Evolutionary conservation across 2,329 filamentous ascomycete genomes (phyloP).

Genomic region (Waltergamsia citrina): DNA sequence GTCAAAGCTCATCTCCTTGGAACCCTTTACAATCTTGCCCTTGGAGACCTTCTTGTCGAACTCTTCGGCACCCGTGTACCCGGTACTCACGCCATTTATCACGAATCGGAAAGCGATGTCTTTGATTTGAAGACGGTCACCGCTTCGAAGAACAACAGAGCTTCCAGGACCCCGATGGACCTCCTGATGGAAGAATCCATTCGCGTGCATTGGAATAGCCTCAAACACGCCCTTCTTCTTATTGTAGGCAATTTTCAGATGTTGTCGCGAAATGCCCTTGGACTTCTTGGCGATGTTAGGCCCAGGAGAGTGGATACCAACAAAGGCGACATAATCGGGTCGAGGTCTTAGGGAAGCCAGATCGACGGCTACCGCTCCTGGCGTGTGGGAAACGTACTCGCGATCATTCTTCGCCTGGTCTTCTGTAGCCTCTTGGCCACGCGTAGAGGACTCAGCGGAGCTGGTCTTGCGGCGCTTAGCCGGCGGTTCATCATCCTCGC

Average conservation of each 20-base stretch:
- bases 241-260: constrained; percentile 65
- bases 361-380: constrained; percentile 49
- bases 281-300: constrained; percentile 52
- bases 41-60: constrained; percentile 41
- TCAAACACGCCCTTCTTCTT: constrained; percentile 54
- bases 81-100: constrained; percentile 53
- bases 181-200: constrained; percentile 62
- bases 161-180: constrained; percentile 28
- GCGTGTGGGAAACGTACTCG: constrained; percentile 51
- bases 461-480: constrained; percentile 37
- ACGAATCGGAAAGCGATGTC: constrained; percentile 59
- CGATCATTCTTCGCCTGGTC: constrained; percentile 25
- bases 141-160: constrained; percentile 51
- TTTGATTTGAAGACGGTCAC: constrained; percentile 62
- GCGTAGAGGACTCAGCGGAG: constrained; percentile 27
- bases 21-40: constrained; percentile 42
- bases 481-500: constrained; percentile 34
- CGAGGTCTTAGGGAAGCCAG: constrained; percentile 50
- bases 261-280: constrained; percentile 64
- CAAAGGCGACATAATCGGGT: constrained; percentile 51
- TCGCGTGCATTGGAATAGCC: constrained; percentile 49
- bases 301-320: constrained; percentile 64
- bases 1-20: constrained; percentile 65
- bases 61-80: constrained; percentile 49
- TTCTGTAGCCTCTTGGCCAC: neutral